These are phyloP conservation scores for Allantophomopsis lycopodina DNA, from an alignment of 2,329 filamentous ascomycete species.

Conservation along the genomic window DNA sequence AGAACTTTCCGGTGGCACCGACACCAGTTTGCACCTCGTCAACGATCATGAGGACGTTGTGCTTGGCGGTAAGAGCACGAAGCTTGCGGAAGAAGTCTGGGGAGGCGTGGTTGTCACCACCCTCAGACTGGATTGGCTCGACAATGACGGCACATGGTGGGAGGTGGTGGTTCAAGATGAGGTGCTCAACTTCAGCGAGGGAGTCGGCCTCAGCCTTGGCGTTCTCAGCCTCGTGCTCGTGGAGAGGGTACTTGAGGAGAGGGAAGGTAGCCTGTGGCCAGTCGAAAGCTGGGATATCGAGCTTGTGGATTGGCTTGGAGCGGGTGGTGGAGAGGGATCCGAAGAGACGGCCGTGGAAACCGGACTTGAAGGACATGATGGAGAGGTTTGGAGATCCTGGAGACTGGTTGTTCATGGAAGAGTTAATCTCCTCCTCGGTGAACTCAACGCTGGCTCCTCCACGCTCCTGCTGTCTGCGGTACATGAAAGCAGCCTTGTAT, in stretches of 20 bases:
- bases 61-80: conserved; percentile 55
- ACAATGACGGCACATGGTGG: conserved; percentile 63
- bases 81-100: conserved; percentile 67
- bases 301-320: conserved; percentile 73
- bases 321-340: conserved; percentile 67
- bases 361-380: conserved; percentile 66
- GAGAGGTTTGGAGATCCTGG: conserved; percentile 64
- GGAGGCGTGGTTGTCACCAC: conserved; percentile 73
- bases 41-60: conserved; percentile 62
- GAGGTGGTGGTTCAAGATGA: conserved; percentile 53
- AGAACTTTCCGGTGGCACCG: conserved; percentile 77
- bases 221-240: conserved; percentile 57
- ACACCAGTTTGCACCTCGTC: conserved; percentile 79
- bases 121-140: conserved; percentile 74
- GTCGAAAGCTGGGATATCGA: conserved; percentile 79
- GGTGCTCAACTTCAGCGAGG: conserved; percentile 56
- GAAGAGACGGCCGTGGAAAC: conserved; percentile 72
- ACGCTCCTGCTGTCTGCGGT: conserved; percentile 57
- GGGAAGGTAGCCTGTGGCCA: conserved; percentile 80
- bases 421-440: conserved; percentile 51
- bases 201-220: conserved; percentile 57
- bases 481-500: conserved; percentile 82
- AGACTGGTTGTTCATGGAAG: conserved; percentile 56
- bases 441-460: conserved; percentile 53
- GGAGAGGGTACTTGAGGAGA: conserved; percentile 62